Percentiles rank a stretch among this genome's conserved stretches.
phyloP scores from a whole-genome alignment of 176 grass and related monocot genomes.

The Alloteropsis semialata region DNA sequence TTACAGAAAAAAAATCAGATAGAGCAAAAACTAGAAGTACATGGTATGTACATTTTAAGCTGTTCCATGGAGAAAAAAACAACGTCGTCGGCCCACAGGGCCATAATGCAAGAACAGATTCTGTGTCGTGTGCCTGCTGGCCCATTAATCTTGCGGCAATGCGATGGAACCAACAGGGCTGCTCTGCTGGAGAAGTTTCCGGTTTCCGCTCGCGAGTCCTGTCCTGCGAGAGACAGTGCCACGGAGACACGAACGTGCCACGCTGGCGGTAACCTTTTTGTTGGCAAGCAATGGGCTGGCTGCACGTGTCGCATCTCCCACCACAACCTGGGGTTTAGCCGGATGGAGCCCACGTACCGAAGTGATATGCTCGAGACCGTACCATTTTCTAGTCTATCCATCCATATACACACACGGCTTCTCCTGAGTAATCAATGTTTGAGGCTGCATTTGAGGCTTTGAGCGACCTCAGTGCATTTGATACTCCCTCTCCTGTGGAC shows the following conservation, averaged over 20 bases:
- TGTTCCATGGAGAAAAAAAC: not conserved
- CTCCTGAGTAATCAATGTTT: not conserved
- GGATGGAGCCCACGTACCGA: conserved; percentile 19
- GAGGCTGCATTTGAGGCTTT: conserved; percentile 11
- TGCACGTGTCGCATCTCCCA: not conserved
- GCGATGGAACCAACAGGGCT: no score
- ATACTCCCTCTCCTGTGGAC: no score
- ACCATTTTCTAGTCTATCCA: not conserved
- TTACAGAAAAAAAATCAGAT: no score
- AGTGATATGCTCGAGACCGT: conserved; percentile 22
- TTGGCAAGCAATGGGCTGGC: not conserved
- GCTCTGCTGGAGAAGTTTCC: no score
- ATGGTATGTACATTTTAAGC: no score
- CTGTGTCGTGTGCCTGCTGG: no score
- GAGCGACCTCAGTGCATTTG: not conserved
- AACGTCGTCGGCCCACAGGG: not conserved
- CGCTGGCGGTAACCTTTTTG: conserved; percentile 10
- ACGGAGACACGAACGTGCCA: not conserved
- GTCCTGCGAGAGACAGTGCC: not conserved
- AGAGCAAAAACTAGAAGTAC: no score
- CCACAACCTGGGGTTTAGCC: not conserved
- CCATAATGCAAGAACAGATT: no score
- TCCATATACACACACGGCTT: not conserved
- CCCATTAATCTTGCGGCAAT: no score
- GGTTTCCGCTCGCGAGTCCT: no score